Evolutionary conservation across 2,329 filamentous ascomycete genomes (phyloP), one percentile per base, ranked within the genome.

Genomic region (Metarhizium robertsii): DNA sequence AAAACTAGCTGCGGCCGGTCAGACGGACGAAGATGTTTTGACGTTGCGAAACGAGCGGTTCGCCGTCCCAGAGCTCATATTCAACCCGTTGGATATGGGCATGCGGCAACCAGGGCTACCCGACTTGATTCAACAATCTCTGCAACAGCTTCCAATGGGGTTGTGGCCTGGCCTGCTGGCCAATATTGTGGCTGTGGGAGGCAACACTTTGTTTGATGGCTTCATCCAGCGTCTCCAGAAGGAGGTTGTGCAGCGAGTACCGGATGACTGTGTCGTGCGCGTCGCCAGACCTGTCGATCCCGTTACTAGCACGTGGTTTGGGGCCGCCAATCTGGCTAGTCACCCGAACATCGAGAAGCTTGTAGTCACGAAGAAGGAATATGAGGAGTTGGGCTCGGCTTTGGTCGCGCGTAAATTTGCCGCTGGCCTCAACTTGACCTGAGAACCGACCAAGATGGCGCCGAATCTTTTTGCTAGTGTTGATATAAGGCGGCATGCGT

Each of bases 41-140:
- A 90, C 91, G 0, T 77, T 99, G 10, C 86, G 90, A 4, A 97
- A 96, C 69, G 94, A 99, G 73, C 83, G 92, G 49, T 99, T 99
- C 67, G 77, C 84, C 2, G 87, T 96, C 0, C 92, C 94, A 0
- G 94, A 99, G 68, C 77, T 97, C 6, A 73, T 99, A 2, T 97
- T 99, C 73, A 87, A 81, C 55, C 94, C 94, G 0, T 79, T 80
- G 3, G 92, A 97, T 70, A 85, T 95, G 47, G 92, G 91, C 1
- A 83, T 96, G 69, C 82, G 84, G 50, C 89, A 95, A 64, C 84
- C 87, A 0, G 94, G 94, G 0, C 76, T 99, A 20, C 82, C 90
- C 0, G 88, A 92, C 50, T 79, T 90, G n/a, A 80, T 96, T 11
- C 77, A 94, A 71, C 85, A 96, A 67, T 88, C 86, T 13, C 71